Percentiles rank a stretch among this genome's conserved stretches.
Conservation (phyloP, 352 stramenopile species). For the Phytophthora agathidicida region DNA sequence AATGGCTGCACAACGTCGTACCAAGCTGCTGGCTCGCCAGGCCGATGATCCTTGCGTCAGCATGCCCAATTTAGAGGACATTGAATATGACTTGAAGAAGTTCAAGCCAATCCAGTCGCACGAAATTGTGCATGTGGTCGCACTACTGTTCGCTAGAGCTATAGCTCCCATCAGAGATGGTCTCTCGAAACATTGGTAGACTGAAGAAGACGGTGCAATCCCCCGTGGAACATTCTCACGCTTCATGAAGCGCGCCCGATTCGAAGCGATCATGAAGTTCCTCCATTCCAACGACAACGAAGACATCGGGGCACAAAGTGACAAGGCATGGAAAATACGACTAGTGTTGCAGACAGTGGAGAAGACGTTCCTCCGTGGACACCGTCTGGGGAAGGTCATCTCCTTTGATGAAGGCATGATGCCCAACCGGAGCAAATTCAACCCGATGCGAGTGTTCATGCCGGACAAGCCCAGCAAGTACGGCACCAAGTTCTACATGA, state of each 20-base stretch:
- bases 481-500: conserved; percentile 35
- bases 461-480: conserved; percentile 26
- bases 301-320: neutral
- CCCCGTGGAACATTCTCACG: conserved; percentile 17
- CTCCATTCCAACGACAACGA: conserved; percentile 30
- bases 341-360: conserved; percentile 20
- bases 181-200: conserved; percentile 9
- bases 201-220: conserved; percentile 10
- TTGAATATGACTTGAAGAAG: conserved; percentile 2
- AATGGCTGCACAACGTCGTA: neutral
- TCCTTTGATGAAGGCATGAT: conserved; percentile 35
- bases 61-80: conserved; percentile 3
- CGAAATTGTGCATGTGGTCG: conserved; percentile 17
- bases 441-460: conserved; percentile 25
- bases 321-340: conserved; percentile 23
- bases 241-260: conserved; percentile 21
- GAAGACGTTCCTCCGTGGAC: conserved; percentile 23
- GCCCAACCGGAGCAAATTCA: conserved; percentile 19
- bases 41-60: conserved; percentile 2
- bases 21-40: neutral
- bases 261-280: conserved; percentile 19
- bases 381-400: conserved; percentile 14
- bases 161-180: conserved; percentile 7
- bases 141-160: conserved; percentile 8
- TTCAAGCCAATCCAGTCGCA: conserved; percentile 16